Evolutionary conservation across 176 grass and related monocot genomes (phyloP).

Genomic region (Metroxylon sagu): DNA sequence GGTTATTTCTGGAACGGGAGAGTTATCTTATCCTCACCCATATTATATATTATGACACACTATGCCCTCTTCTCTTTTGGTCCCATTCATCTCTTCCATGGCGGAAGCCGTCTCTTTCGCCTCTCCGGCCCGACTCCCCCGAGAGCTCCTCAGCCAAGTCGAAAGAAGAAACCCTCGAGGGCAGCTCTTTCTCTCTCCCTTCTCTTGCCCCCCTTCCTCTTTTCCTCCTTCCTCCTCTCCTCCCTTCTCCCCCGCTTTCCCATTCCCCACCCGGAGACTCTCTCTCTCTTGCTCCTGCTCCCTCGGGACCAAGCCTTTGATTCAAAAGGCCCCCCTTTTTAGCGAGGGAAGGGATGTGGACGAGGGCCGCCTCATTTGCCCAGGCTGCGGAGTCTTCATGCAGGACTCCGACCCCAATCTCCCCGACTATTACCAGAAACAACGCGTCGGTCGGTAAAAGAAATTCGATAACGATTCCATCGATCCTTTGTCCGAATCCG

Average conservation of each 20-base stretch:
- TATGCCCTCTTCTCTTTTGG: too few relatives aligned
- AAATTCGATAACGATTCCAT: conserved; percentile 4
- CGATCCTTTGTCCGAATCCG: conserved; percentile 23
- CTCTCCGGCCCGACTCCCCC: background rate
- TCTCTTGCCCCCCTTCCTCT: conserved; percentile 4
- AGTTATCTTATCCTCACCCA: too few relatives aligned
- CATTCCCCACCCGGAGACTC: conserved; percentile 9
- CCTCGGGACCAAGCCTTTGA: conserved; percentile 2
- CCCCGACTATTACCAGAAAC: conserved; percentile 65
- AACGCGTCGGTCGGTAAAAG: conserved; percentile 15
- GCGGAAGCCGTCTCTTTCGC: conserved; percentile 11
- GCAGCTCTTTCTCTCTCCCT: conserved; percentile 6
- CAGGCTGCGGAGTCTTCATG: conserved; percentile 87
- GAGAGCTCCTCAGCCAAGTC: background rate
- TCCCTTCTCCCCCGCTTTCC: conserved; percentile 3
- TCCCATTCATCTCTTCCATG: conserved; percentile 9
- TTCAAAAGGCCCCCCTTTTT: conserved; percentile 13
- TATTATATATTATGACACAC: too few relatives aligned
- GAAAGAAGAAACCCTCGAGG: background rate
- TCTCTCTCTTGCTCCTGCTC: conserved; percentile 15
- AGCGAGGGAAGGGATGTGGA: conserved; percentile 43
- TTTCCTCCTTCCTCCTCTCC: background rate
- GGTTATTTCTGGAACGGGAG: too few relatives aligned
- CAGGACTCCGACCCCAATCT: conserved; percentile 64
- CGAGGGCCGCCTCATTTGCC: conserved; percentile 37